Evolutionary conservation across 2,329 filamentous ascomycete genomes (phyloP).

Genomic region (Stylonectria norvegica): DNA sequence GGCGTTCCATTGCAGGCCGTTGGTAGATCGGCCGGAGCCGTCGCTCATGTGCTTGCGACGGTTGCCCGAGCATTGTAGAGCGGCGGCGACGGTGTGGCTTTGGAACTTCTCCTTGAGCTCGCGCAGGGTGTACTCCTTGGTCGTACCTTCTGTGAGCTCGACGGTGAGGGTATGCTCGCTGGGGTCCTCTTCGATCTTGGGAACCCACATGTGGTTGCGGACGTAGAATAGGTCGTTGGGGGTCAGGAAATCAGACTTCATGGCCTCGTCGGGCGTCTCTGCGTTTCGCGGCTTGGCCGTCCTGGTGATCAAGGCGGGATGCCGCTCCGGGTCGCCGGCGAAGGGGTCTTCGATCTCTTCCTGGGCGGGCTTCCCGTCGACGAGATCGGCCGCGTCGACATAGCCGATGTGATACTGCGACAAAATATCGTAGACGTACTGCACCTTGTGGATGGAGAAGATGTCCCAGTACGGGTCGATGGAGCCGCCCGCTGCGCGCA

Average conservation of each 20-base stretch:
- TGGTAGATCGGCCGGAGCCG: conserved; percentile 42
- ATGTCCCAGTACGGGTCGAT: conserved; percentile 70
- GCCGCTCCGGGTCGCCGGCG: conserved; percentile 49
- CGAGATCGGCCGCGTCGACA: conserved; percentile 56
- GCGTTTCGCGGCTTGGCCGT: conserved; percentile 59
- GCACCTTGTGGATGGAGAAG: conserved; percentile 64
- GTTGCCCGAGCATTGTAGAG: conserved; percentile 60
- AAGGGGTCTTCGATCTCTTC: conserved; percentile 61
- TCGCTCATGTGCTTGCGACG: conserved; percentile 57
- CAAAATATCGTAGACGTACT: conserved; percentile 62
- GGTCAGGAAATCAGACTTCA: conserved; percentile 51
- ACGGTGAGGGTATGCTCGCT: conserved; percentile 47
- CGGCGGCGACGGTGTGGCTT: conserved; percentile 50
- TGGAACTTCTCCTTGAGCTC: conserved; percentile 53
- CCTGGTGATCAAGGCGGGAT: conserved; percentile 48
- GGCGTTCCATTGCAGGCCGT: conserved; percentile 57
- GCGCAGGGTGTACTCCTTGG: conserved; percentile 49
- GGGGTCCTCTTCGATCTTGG: conserved; percentile 38
- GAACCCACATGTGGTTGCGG: conserved; percentile 64
- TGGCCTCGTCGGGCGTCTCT: conserved; percentile 51
- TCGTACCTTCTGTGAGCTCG: conserved; percentile 53
- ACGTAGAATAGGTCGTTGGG: conserved; percentile 57
- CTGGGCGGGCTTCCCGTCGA: conserved; percentile 52
- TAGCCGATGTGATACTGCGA: conserved; percentile 62
- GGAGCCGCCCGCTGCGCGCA: conserved; percentile 60